Conservation (phyloP, 352 stramenopile genomes). For the Aphanomyces euteiches region DNA sequence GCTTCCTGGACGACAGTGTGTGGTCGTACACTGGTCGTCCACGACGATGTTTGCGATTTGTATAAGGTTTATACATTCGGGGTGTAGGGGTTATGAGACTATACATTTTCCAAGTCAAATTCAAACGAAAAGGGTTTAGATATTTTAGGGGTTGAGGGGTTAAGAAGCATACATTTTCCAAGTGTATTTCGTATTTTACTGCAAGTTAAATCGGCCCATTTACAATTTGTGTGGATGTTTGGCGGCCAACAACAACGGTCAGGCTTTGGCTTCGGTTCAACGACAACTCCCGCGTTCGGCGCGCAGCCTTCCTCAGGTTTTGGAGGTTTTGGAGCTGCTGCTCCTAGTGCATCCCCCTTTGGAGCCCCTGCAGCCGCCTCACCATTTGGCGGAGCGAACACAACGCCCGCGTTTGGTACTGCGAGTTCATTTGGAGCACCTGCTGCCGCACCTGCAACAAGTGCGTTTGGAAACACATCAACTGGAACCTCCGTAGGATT, state of each 20-base stretch:
- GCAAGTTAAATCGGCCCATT: neutral
- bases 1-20: neutral
- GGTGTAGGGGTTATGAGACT: too few relatives aligned
- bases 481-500: conserved; percentile 34
- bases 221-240: conserved; percentile 17
- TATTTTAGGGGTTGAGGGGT: too few relatives aligned
- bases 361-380: conserved; percentile 43
- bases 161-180: conserved; percentile 3
- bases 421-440: conserved; percentile 41
- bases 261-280: conserved; percentile 47
- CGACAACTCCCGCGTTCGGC: neutral
- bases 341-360: conserved; percentile 35
- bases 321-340: conserved; percentile 41
- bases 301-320: conserved; percentile 30
- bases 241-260: conserved; percentile 15
- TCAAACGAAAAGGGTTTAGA: too few relatives aligned
- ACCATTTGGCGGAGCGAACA: conserved; percentile 43
- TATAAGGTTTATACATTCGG: too few relatives aligned
- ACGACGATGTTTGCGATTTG: neutral
- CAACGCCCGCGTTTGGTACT: conserved; percentile 35
- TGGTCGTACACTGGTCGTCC: neutral
- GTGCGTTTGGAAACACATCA: conserved; percentile 39
- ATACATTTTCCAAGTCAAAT: too few relatives aligned
- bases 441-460: conserved; percentile 30
- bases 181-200: neutral